Evolutionary conservation across 257 asterid species (phyloP).

Genomic region (Solanum corneliomulleri): DNA sequence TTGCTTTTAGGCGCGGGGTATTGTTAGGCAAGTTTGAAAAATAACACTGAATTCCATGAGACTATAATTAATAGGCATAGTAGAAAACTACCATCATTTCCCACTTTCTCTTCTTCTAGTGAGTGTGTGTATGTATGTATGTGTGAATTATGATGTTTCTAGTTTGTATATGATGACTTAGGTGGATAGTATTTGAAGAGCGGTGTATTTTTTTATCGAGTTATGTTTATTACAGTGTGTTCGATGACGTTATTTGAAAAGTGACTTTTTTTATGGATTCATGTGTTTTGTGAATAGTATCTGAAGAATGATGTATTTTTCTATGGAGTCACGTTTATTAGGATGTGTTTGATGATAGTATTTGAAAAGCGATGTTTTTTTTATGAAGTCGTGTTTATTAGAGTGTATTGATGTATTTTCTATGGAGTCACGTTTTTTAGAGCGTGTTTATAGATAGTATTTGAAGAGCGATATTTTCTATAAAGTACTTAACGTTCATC

Average conservation of each 20-base stretch:
- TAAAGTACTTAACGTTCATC: neutral
- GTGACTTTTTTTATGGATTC: neutral
- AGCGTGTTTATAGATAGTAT: too few species aligned
- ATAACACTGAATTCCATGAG: constrained; percentile 90
- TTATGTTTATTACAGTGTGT: neutral
- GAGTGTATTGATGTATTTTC: neutral
- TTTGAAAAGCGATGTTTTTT: neutral
- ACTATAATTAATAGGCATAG: neutral
- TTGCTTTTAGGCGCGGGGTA: constrained; percentile 79
- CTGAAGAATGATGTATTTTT: neutral
- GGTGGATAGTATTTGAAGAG: neutral
- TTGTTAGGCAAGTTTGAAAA: constrained; percentile 32
- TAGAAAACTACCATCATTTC: neutral
- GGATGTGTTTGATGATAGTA: neutral
- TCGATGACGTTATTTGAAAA: rapidly evolving
- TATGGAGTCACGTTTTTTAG: neutral
- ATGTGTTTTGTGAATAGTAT: neutral
- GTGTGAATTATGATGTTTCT: neutral
- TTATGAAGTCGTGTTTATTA: neutral
- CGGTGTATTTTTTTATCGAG: neutral
- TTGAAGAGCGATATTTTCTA: neutral
- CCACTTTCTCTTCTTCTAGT: neutral
- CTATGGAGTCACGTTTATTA: neutral
- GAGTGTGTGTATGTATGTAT: neutral
- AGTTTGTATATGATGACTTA: neutral